A percentile compares a stretch with the other conserved stretches of the same genome.
Evolutionary conservation across 176 grass and related monocot genomes (phyloP).

Genomic region (Oryza longistaminata): DNA sequence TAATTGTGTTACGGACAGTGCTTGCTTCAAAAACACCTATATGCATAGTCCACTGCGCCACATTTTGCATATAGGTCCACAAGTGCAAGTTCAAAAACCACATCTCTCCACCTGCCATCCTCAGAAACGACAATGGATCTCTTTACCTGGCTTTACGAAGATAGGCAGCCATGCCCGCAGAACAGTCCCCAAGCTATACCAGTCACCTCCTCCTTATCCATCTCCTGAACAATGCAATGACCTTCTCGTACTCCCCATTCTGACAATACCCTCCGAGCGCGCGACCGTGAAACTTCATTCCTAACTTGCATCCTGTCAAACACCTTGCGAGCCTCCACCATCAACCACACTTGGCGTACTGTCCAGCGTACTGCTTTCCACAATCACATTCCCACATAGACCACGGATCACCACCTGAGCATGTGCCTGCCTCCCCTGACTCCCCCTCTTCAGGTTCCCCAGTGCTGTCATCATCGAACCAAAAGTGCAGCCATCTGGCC

Average conservation of each 20-base stretch:
- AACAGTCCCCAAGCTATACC: conserved; percentile 67
- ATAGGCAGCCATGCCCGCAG: conserved; percentile 65
- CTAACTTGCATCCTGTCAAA: conserved; percentile 67
- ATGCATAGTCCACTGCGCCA: conserved; percentile 65
- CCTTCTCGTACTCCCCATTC: conserved; percentile 42
- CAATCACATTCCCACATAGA: conserved; percentile 67
- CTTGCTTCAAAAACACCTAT: conserved; percentile 57
- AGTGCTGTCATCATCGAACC: conserved; percentile 66
- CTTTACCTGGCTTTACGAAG: conserved; percentile 65
- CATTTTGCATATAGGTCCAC: conserved; percentile 89
- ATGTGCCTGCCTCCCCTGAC: conserved; percentile 67
- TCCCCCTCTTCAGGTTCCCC: conserved; percentile 57
- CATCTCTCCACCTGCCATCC: conserved; percentile 53
- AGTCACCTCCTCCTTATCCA: conserved; percentile 56
- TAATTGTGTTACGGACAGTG: conserved; percentile 55
- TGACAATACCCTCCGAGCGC: conserved; percentile 71
- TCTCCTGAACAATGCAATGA: conserved; percentile 62
- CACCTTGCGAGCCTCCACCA: conserved; percentile 64
- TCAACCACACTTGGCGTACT: conserved; percentile 76
- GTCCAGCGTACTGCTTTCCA: conserved; percentile 79
- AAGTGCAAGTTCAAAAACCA: conserved; percentile 71
- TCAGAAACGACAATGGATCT: conserved; percentile 73
- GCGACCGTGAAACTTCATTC: conserved; percentile 80
- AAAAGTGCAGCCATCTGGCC: conserved; percentile 63
- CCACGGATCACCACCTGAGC: conserved; percentile 55